Evolutionary conservation across 495 filamentous ascomycete genomes (phyloP).

Genomic region (Penicillium egyptiacum): DNA sequence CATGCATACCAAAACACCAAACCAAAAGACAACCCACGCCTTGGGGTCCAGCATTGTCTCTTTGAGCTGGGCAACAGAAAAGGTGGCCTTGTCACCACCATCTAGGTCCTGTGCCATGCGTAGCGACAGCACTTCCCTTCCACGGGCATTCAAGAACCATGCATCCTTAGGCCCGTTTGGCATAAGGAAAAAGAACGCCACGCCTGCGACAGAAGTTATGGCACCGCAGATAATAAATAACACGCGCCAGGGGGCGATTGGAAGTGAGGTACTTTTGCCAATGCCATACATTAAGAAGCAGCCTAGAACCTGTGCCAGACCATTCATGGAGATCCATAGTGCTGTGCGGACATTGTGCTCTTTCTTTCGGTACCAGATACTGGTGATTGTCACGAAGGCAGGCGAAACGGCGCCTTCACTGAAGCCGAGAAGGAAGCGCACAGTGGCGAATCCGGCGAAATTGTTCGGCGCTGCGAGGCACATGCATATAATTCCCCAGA

Average conservation of each 20-base stretch:
- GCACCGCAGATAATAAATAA: constrained; percentile 52
- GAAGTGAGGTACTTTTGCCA: constrained; percentile 37
- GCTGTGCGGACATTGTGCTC: constrained; percentile 45
- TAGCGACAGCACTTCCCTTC: constrained; percentile 53
- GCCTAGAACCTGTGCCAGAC: constrained; percentile 54
- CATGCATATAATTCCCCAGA: constrained; percentile 52
- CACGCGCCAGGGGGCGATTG: constrained; percentile 48
- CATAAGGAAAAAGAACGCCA: constrained; percentile 54
- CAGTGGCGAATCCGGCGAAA: constrained; percentile 46
- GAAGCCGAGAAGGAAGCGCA: constrained; percentile 53
- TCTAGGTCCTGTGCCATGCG: constrained; percentile 58
- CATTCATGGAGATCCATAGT: constrained; percentile 56
- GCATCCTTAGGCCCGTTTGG: constrained; percentile 59
- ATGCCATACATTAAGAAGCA: constrained; percentile 58
- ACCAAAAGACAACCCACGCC: constrained; percentile 57
- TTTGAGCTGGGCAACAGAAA: constrained; percentile 55
- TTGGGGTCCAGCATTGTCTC: constrained; percentile 60
- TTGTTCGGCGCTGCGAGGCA: constrained; percentile 47
- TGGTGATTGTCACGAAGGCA: constrained; percentile 27
- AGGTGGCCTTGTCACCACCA: constrained; percentile 57
- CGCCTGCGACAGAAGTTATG: constrained; percentile 50
- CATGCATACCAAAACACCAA: constrained; percentile 45
- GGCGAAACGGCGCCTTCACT: constrained; percentile 49
- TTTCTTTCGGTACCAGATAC: constrained; percentile 44
- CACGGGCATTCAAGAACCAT: constrained; percentile 54